Evolutionary conservation across 345 rosid species (phyloP).

Genomic region (Heritiera fomes): DNA sequence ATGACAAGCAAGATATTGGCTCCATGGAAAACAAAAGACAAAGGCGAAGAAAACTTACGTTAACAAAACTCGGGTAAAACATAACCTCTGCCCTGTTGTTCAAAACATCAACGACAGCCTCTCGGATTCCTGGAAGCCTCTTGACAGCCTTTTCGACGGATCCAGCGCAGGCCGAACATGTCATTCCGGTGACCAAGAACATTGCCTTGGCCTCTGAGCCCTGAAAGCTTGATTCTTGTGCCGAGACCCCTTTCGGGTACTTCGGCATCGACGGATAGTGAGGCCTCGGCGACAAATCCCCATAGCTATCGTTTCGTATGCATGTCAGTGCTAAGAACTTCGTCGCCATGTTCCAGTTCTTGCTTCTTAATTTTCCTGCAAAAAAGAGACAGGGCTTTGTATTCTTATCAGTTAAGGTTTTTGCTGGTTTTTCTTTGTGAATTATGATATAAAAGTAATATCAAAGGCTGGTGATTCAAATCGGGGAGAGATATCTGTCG

Average conservation of each 20-base stretch:
- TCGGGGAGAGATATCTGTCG: no score
- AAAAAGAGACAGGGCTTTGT: not conserved
- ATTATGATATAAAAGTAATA: not conserved
- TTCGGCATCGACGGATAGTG: slow-evolving; percentile 70
- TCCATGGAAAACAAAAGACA: not conserved
- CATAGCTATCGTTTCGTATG: slow-evolving; percentile 53
- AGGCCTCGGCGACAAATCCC: slow-evolving; percentile 47
- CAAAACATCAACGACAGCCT: slow-evolving; percentile 75
- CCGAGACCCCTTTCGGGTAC: slow-evolving; percentile 54
- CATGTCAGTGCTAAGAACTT: slow-evolving; percentile 67
- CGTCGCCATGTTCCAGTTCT: slow-evolving; percentile 50
- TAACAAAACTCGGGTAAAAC: slow-evolving; percentile 58
- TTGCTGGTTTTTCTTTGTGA: not conserved
- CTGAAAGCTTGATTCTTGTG: slow-evolving; percentile 27
- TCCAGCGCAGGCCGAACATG: slow-evolving; percentile 90
- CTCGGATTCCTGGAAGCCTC: slow-evolving; percentile 77
- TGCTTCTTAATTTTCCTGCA: not conserved
- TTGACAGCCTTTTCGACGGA: slow-evolving; percentile 91
- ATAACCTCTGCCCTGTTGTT: slow-evolving; percentile 66
- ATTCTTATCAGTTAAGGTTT: not conserved
- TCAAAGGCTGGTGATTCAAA: no score
- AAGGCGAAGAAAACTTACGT: slow-evolving; percentile 42
- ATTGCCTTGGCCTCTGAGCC: slow-evolving; percentile 52
- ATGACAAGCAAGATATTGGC: not conserved
- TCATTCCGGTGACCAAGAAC: slow-evolving; percentile 78